phyloP scores from a whole-genome alignment of 208 protist genomes.

The Acanthamoeba castellanii region DNA sequence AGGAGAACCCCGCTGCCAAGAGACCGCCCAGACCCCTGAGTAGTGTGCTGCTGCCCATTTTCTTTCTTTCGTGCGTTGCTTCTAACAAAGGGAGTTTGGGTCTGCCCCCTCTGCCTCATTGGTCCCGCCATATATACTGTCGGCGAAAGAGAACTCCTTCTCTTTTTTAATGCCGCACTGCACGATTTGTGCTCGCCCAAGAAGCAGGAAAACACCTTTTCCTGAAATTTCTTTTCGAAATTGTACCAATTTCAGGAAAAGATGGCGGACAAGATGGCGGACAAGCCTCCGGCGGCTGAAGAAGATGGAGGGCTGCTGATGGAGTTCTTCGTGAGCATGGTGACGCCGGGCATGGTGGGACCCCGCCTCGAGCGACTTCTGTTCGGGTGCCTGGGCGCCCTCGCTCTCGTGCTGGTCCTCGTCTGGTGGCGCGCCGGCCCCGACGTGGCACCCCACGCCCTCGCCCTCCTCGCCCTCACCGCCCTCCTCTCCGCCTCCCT shows the following conservation, averaged over 20 bases:
- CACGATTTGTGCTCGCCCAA: no score
- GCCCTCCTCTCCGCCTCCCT: constrained; percentile 27
- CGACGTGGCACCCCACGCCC: constrained; percentile 48
- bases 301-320: constrained; percentile 8
- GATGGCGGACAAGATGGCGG: no score
- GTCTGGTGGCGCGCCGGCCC: constrained; percentile 34
- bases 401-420: neutral
- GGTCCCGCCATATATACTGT: no score
- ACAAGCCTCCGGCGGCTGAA: neutral
- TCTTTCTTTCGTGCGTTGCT: neutral
- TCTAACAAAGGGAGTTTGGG: neutral
- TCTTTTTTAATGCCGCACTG: no score
- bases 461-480: constrained; percentile 28
- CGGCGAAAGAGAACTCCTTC: no score
- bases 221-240: neutral
- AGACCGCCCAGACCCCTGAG: neutral
- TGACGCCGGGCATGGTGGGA: constrained; percentile 29
- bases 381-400: constrained; percentile 6
- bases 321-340: constrained; percentile 62
- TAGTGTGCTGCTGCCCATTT: neutral
- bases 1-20: neutral
- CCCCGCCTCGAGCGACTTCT: constrained; percentile 3
- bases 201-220: neutral
- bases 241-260: no score
- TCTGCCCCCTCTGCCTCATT: no score